phyloP scores from a whole-genome alignment of 2,329 filamentous ascomycete genomes.

The Phialophora tarda region DNA sequence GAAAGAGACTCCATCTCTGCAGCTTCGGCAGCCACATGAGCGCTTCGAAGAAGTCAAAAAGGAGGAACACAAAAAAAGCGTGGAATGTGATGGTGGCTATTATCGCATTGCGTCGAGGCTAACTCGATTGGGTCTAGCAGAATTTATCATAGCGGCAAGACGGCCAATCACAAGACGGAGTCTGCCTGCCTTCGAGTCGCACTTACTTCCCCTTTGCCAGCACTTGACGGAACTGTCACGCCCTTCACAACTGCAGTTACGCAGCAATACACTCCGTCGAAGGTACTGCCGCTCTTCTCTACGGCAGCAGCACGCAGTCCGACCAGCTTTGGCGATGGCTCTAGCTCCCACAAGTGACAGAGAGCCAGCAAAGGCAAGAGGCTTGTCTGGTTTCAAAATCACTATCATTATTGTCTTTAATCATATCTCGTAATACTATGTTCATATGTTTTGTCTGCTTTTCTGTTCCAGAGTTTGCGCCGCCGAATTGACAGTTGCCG shows the following conservation, averaged over 20 bases:
- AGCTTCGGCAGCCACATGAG: not conserved
- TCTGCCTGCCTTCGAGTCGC: not conserved
- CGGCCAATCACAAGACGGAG: not conserved
- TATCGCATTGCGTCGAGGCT: not conserved
- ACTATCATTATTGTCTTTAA: constrained; percentile 11
- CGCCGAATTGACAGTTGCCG: not conserved
- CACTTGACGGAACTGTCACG: not conserved
- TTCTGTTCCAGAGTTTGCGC: not conserved
- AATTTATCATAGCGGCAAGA: not conserved
- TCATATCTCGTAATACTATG: constrained; percentile 1
- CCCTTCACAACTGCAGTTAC: not conserved
- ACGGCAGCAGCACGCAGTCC: no score
- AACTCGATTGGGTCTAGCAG: not conserved
- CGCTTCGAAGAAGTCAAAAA: constrained; percentile 2
- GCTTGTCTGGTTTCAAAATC: not conserved
- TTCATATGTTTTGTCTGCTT: not conserved
- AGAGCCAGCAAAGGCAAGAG: not conserved
- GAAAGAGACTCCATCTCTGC: not conserved
- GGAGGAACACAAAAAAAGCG: not conserved
- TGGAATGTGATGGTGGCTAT: not conserved
- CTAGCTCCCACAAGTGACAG: not conserved
- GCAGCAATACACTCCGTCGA: not conserved
- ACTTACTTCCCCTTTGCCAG: not conserved
- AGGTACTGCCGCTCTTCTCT: not conserved
- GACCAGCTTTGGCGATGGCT: not conserved